Percentiles rank a stretch among this genome's conserved stretches.
phyloP scores from a whole-genome alignment of 768 basidiomycete species.

The Fomitopsis serialis region DNA sequence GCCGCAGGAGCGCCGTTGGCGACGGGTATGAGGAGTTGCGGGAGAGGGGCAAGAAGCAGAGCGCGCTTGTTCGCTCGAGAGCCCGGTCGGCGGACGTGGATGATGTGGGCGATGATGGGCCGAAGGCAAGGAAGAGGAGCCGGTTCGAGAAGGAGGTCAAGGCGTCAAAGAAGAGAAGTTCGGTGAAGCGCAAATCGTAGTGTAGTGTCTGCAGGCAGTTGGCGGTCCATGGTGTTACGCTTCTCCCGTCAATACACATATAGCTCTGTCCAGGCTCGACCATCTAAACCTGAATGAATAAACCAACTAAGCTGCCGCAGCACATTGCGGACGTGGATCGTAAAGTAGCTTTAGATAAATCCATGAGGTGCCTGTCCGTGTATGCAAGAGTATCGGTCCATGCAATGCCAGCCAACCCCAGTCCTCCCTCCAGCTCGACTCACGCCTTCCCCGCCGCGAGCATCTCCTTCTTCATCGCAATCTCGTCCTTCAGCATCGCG shows the following conservation, averaged over 20 bases:
- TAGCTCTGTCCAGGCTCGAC: too few species aligned
- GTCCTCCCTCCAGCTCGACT: too few species aligned
- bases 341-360: too few species aligned
- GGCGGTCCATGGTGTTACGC: too few species aligned
- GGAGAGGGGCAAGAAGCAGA: slow-evolving; percentile 56
- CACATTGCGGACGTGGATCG: too few species aligned
- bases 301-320: too few species aligned
- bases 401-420: too few species aligned
- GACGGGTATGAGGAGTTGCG: slow-evolving; percentile 85
- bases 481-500: slow-evolving; percentile 37
- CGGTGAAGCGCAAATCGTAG: slow-evolving; percentile 10
- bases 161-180: slow-evolving; percentile 26
- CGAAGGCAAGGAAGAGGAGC: slow-evolving; percentile 31
- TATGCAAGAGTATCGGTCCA: too few species aligned
- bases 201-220: background rate
- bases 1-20: slow-evolving; percentile 31
- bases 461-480: slow-evolving; percentile 54
- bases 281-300: too few species aligned
- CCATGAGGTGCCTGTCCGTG: too few species aligned
- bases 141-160: slow-evolving; percentile 41
- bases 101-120: slow-evolving; percentile 25
- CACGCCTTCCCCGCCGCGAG: background rate
- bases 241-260: too few species aligned
- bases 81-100: slow-evolving; percentile 27
- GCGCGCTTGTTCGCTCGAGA: slow-evolving; percentile 56